Evolutionary conservation across 495 filamentous ascomycete species (phyloP).

Genomic region (Chaetomidium leptoderma): DNA sequence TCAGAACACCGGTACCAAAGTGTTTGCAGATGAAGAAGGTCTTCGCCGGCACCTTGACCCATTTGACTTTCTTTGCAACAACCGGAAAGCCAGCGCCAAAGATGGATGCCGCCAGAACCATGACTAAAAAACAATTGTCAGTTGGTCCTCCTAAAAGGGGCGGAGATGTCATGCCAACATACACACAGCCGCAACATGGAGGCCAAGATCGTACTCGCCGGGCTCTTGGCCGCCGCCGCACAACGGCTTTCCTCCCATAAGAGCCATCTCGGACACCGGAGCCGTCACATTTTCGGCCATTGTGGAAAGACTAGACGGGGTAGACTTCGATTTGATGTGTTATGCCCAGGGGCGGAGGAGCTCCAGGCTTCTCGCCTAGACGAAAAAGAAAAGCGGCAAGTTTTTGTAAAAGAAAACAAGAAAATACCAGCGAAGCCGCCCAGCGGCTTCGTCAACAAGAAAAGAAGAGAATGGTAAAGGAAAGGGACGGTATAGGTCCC

Average conservation of each 20-base stretch:
- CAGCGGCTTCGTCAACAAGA: slow-evolving; percentile 25
- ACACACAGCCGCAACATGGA: slow-evolving; percentile 49
- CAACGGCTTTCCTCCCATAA: slow-evolving; percentile 37
- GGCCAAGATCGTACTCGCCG: slow-evolving; percentile 47
- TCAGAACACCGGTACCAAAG: slow-evolving; percentile 65
- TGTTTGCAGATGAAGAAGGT: slow-evolving; percentile 56
- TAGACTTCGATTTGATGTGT: background rate
- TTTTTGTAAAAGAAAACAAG: slow-evolving; percentile 7
- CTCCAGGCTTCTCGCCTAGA: slow-evolving; percentile 18
- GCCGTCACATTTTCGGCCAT: slow-evolving; percentile 21
- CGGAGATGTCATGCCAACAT: slow-evolving; percentile 27
- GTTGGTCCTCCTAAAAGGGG: background rate
- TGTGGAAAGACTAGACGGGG: background rate
- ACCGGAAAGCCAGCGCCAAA: slow-evolving; percentile 52
- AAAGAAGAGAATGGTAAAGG: slow-evolving; percentile 14
- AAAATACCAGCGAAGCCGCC: slow-evolving; percentile 25
- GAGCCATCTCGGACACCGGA: slow-evolving; percentile 11
- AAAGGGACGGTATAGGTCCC: slow-evolving; percentile 4
- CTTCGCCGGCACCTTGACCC: slow-evolving; percentile 50
- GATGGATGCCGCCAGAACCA: slow-evolving; percentile 39
- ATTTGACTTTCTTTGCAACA: slow-evolving; percentile 50
- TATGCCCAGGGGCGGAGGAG: background rate
- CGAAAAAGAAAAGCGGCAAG: slow-evolving; percentile 1
- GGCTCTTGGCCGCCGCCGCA: slow-evolving; percentile 41
- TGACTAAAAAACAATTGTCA: slow-evolving; percentile 30